These are phyloP conservation scores for Diaporthe batatas DNA, from an alignment of 2,329 filamentous ascomycete species.

Conservation along the genomic window DNA sequence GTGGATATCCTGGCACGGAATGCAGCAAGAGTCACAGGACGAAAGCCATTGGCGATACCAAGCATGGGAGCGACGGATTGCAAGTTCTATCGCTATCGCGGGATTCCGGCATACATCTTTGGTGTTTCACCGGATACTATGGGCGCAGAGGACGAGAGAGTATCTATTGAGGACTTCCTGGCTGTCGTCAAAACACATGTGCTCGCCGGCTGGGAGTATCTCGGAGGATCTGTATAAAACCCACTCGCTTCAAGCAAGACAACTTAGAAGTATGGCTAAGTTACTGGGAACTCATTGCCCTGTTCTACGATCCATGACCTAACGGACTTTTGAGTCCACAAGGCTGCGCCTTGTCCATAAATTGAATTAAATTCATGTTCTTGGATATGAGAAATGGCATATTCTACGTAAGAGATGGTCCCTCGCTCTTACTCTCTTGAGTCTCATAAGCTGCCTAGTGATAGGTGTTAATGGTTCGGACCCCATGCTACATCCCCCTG, in stretches of 20 bases:
- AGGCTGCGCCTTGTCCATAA: background rate
- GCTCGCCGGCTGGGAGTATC: conserved; percentile 49
- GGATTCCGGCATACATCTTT: conserved; percentile 54
- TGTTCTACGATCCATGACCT: background rate
- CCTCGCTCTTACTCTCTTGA: too few relatives aligned
- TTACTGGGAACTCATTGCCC: too few relatives aligned
- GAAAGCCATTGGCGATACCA: conserved; percentile 49
- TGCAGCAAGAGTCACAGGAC: conserved; percentile 44
- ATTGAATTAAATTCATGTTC: background rate
- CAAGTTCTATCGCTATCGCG: conserved; percentile 55
- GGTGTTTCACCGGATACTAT: conserved; percentile 46
- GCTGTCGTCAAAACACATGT: conserved; percentile 49
- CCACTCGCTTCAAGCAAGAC: background rate
- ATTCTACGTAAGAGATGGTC: too few relatives aligned
- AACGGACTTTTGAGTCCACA: background rate
- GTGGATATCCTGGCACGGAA: conserved; percentile 48
- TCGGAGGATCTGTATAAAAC: conserved; percentile 30
- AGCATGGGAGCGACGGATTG: conserved; percentile 56
- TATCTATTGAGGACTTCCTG: conserved; percentile 49
- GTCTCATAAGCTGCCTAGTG: too few relatives aligned
- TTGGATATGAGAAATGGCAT: background rate
- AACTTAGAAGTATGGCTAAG: background rate
- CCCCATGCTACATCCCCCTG: too few relatives aligned
- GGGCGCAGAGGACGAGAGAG: conserved; percentile 49
- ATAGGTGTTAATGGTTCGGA: too few relatives aligned